Evolutionary conservation across 768 basidiomycete genomes (phyloP).

Genomic region (Serendipita vermifera): DNA sequence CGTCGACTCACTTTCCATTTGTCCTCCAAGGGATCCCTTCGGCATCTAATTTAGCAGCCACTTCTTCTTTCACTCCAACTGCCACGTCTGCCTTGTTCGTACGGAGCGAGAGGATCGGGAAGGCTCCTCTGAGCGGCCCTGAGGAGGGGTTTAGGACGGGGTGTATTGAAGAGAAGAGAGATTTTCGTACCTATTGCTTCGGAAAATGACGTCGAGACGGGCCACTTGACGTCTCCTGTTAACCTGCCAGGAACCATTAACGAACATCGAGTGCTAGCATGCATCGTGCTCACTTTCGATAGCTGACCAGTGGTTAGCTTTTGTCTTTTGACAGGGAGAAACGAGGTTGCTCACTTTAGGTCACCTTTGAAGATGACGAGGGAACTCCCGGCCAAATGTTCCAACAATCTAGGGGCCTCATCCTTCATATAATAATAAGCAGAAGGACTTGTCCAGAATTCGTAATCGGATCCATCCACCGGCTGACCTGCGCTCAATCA

Average conservation of each 20-base stretch:
- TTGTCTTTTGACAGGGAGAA: slow-evolving; percentile 5
- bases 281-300: slow-evolving; percentile 55
- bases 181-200: slow-evolving; percentile 49
- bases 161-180: not conserved
- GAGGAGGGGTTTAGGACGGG: not conserved
- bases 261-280: not conserved
- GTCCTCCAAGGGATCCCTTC: slow-evolving; percentile 60
- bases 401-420: slow-evolving; percentile 39
- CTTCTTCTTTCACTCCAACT: slow-evolving; percentile 59
- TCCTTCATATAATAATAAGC: slow-evolving; percentile 65
- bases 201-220: slow-evolving; percentile 59
- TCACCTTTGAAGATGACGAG: slow-evolving; percentile 91
- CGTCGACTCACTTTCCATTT: slow-evolving; percentile 54
- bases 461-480: slow-evolving; percentile 21
- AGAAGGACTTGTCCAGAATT: slow-evolving; percentile 64
- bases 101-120: slow-evolving; percentile 72
- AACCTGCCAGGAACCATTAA: slow-evolving; percentile 37
- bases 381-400: slow-evolving; percentile 37
- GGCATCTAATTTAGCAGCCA: slow-evolving; percentile 54
- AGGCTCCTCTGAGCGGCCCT: slow-evolving; percentile 68
- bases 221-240: slow-evolving; percentile 82
- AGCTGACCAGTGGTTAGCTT: slow-evolving; percentile 31
- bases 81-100: slow-evolving; percentile 95
- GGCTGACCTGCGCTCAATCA: slow-evolving; percentile 16
- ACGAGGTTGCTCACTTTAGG: slow-evolving; percentile 56